These are phyloP conservation scores for Vaccinium vitisidaea DNA, from an alignment of 148 eudicot species.

Conservation along the genomic window DNA sequence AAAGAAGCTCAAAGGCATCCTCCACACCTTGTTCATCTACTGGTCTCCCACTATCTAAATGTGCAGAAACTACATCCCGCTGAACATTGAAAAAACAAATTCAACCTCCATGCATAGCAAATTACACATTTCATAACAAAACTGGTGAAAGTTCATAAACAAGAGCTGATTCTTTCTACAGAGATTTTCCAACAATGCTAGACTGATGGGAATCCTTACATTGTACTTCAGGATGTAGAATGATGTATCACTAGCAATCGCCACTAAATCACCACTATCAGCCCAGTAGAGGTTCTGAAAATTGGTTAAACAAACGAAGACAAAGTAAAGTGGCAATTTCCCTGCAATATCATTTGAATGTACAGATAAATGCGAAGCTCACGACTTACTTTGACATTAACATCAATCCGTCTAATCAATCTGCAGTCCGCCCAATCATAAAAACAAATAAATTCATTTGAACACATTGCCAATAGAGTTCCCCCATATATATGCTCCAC, in stretches of 20 bases:
- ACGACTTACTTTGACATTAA: conserved; percentile 76
- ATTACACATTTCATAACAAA: not conserved
- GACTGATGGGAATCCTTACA: conserved; percentile 45
- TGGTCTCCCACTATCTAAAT: conserved; percentile 87
- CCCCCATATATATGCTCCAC: conserved; percentile 95
- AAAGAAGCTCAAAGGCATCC: conserved; percentile 92
- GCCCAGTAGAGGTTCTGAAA: conserved; percentile 97
- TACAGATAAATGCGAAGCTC: conserved; percentile 2
- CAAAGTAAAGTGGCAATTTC: conserved; percentile 8
- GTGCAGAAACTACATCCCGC: conserved; percentile 87
- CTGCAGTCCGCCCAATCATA: conserved; percentile 98
- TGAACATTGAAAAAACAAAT: conserved; percentile 36
- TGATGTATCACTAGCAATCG: conserved; percentile 94
- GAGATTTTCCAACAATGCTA: conserved; percentile 1
- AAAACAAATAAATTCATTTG: conserved; percentile 94
- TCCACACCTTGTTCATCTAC: conserved; percentile 88
- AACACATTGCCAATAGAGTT: conserved; percentile 83
- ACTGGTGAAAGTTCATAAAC: not conserved
- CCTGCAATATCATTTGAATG: not conserved
- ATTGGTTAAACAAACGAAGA: not conserved
- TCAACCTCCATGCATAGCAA: not conserved
- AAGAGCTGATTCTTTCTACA: not conserved
- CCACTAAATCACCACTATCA: conserved; percentile 96
- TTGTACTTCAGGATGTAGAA: conserved; percentile 92
- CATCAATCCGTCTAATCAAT: conserved; percentile 90